phyloP scores from a whole-genome alignment of 768 basidiomycete genomes.

The Ramaria sp. region DNA sequence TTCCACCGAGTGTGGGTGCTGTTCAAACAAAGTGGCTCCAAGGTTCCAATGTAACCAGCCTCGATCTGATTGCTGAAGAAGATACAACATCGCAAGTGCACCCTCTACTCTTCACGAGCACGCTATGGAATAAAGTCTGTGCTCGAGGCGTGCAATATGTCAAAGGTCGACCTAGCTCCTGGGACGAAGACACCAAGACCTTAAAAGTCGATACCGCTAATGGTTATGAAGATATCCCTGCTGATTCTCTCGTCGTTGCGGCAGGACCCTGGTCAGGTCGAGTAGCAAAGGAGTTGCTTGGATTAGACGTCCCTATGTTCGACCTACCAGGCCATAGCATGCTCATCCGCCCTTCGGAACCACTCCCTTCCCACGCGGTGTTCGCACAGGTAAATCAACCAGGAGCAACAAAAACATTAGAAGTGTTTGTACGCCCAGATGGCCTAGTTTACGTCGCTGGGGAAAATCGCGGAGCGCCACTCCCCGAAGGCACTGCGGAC shows the following conservation, averaged over 20 bases:
- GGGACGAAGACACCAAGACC: conserved; percentile 9
- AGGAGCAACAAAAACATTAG: conserved; percentile 34
- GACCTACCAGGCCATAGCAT: conserved; percentile 6
- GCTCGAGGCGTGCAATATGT: conserved; percentile 21
- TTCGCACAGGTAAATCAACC: background rate
- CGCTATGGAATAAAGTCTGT: conserved; percentile 20
- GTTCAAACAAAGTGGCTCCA: background rate
- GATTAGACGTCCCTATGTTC: background rate
- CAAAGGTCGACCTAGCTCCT: conserved; percentile 19
- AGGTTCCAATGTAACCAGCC: background rate
- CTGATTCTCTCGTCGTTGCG: conserved; percentile 24
- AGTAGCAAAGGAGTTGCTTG: conserved; percentile 9
- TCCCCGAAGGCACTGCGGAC: conserved; percentile 65
- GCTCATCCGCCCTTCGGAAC: background rate
- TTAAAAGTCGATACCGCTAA: background rate
- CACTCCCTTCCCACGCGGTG: background rate
- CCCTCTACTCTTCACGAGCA: conserved; percentile 21
- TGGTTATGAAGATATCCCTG: conserved; percentile 15
- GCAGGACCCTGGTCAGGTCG: conserved; percentile 28
- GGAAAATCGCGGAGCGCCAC: conserved; percentile 56
- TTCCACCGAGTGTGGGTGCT: background rate
- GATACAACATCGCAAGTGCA: conserved; percentile 7
- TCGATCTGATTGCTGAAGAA: background rate
- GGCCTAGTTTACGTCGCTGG: conserved; percentile 72
- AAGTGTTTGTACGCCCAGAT: conserved; percentile 63